These are phyloP conservation scores for Ophryocystis elektroscirrha DNA, from an alignment of 169 alveolate species.

Conservation along the genomic window DNA sequence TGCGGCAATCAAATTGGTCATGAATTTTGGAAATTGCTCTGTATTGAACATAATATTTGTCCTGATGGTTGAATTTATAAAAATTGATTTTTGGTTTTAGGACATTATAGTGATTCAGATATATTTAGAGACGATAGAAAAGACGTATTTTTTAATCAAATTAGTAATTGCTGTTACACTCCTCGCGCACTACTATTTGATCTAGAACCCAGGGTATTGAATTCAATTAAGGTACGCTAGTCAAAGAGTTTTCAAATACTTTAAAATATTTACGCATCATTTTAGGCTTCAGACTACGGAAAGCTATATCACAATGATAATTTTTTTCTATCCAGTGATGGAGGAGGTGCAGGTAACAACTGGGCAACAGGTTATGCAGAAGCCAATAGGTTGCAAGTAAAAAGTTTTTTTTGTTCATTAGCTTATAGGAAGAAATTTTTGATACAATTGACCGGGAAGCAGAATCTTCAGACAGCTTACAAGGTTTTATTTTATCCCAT, in stretches of 20 bases:
- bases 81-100: too few species aligned
- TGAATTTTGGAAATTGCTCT: constrained; percentile 94
- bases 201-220: constrained; percentile 70
- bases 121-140: constrained; percentile 69
- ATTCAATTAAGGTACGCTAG: background rate
- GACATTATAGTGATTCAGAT: constrained; percentile 9
- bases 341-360: constrained; percentile 97
- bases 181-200: constrained; percentile 83
- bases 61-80: background rate
- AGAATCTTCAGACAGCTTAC: constrained; percentile 89
- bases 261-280: background rate
- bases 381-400: too few species aligned
- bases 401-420: too few species aligned
- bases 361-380: constrained; percentile 91
- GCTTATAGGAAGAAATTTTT: constrained; percentile 74
- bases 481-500: constrained; percentile 89
- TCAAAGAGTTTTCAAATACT: too few species aligned
- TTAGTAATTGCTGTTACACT: constrained; percentile 72
- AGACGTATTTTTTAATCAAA: constrained; percentile 89
- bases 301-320: constrained; percentile 90
- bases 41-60: constrained; percentile 87
- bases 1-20: constrained; percentile 97
- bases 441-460: constrained; percentile 97
- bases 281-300: constrained; percentile 51
- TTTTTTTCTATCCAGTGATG: constrained; percentile 76